phyloP scores from a whole-genome alignment of 345 rosid genomes.

The Bruguiera parviflora region DNA sequence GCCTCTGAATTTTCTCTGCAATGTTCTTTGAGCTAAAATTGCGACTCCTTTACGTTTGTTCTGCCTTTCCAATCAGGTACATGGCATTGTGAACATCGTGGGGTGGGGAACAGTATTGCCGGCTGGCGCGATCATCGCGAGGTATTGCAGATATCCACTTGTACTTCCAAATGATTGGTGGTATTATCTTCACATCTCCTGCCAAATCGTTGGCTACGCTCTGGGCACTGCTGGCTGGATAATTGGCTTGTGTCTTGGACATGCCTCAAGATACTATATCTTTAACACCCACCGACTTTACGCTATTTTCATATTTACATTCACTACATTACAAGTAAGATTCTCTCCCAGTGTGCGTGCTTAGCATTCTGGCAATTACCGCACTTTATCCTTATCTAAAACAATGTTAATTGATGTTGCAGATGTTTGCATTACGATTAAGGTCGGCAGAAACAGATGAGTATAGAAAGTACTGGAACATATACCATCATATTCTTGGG shows the following conservation, averaged over 20 bases:
- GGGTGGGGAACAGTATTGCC: constrained; percentile 59
- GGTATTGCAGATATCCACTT: constrained; percentile 40
- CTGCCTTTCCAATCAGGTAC: constrained; percentile 27
- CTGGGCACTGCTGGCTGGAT: constrained; percentile 43
- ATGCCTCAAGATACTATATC: constrained; percentile 30
- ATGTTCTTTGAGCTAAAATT: not conserved
- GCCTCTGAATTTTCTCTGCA: not conserved
- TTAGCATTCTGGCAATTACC: not conserved
- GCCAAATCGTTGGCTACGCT: constrained; percentile 42
- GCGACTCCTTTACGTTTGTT: not conserved
- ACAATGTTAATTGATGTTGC: not conserved
- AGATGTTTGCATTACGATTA: constrained; percentile 44
- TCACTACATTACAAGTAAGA: constrained; percentile 46
- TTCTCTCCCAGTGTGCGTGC: not conserved
- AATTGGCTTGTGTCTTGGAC: constrained; percentile 44
- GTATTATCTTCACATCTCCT: constrained; percentile 26
- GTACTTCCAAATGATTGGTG: constrained; percentile 4
- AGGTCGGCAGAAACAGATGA: constrained; percentile 29
- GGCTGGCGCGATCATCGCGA: constrained; percentile 41
- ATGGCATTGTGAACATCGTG: constrained; percentile 46
- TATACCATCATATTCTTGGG: constrained; percentile 56
- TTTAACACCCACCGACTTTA: constrained; percentile 35
- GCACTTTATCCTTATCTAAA: not conserved
- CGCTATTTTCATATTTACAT: constrained; percentile 41
- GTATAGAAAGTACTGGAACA: constrained; percentile 49